Conservation (phyloP, 208 protist species). For the Acanthamoeba sp. region DNA sequence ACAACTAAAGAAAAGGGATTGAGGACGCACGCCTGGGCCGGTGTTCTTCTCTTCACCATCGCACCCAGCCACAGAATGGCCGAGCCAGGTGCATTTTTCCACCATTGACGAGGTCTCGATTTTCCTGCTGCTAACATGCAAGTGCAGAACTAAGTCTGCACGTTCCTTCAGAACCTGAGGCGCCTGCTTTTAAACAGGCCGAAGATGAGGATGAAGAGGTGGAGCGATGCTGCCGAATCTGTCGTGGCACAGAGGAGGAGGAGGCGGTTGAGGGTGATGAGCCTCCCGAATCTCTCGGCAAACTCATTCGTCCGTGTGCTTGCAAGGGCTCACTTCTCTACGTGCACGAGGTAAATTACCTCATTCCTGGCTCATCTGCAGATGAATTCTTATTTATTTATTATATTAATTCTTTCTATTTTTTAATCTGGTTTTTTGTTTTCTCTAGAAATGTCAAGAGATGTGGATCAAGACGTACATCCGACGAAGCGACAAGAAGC, state of each 20-base stretch:
- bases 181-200: too few species aligned
- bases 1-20: too few species aligned
- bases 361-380: not conserved
- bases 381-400: not conserved
- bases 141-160: too few species aligned
- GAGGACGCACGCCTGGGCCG: too few species aligned
- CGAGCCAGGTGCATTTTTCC: too few species aligned
- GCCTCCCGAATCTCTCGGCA: not conserved
- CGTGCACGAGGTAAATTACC: conserved; percentile 36
- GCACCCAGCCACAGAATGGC: too few species aligned
- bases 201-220: not conserved
- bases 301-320: conserved; percentile 16
- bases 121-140: too few species aligned
- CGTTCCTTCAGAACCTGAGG: too few species aligned
- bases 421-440: not conserved
- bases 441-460: conserved; percentile 27
- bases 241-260: conserved; percentile 6
- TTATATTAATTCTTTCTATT: not conserved
- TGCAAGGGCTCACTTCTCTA: conserved; percentile 31
- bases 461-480: conserved; percentile 54
- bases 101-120: too few species aligned
- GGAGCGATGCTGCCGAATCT: conserved; percentile 5
- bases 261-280: not conserved
- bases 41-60: too few species aligned
- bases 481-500: conserved; percentile 28